Evolutionary conservation across 2,329 filamentous ascomycete species (phyloP), one percentile per base, ranked within the genome.

Genomic region (Monilinia fructicola): DNA sequence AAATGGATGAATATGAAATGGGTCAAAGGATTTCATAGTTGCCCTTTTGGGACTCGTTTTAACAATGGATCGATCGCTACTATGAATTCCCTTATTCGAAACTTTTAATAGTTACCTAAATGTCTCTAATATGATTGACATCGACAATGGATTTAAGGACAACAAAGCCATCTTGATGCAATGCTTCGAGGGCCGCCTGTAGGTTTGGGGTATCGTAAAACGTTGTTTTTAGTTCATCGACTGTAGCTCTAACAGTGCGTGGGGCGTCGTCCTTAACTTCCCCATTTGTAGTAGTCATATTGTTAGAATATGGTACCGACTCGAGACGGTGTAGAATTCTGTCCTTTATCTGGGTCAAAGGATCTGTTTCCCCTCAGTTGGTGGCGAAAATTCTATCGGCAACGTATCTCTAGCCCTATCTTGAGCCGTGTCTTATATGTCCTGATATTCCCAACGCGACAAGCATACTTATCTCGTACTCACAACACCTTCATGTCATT

Each of bases 61-160:
- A n/a, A n/a, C n/a, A n/a, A n/a, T n/a, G n/a, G n/a, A n/a, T n/a
- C n/a, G n/a, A n/a, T n/a, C n/a, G n/a, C n/a, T n/a, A n/a, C n/a
- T n/a, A n/a, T n/a, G n/a, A n/a, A n/a, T n/a, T n/a, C n/a, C n/a
- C n/a, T n/a, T n/a, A n/a, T n/a, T n/a, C n/a, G n/a, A n/a, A n/a
- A n/a, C n/a, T n/a, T n/a, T n/a, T n/a, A n/a, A n/a, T n/a, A n/a
- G n/a, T n/a, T n/a, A n/a, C n/a, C n/a, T n/a, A n/a, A n/a, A n/a
- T n/a, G n/a, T n/a, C n/a, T n/a, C n/a, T n/a, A n/a, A n/a, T 69
- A 69, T 79, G 77, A 1, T 66, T 71, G 1, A 74, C 60, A 70
- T 78, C 73, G 18, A 79, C 75, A 3, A 78, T 76, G 28, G 73
- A 73, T 59, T 77, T 77, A 35, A 79, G 72, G 10, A 78, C 75